These are phyloP conservation scores for Litchi chinensis DNA, from an alignment of 345 rosid genomes.

Conservation along the genomic window DNA sequence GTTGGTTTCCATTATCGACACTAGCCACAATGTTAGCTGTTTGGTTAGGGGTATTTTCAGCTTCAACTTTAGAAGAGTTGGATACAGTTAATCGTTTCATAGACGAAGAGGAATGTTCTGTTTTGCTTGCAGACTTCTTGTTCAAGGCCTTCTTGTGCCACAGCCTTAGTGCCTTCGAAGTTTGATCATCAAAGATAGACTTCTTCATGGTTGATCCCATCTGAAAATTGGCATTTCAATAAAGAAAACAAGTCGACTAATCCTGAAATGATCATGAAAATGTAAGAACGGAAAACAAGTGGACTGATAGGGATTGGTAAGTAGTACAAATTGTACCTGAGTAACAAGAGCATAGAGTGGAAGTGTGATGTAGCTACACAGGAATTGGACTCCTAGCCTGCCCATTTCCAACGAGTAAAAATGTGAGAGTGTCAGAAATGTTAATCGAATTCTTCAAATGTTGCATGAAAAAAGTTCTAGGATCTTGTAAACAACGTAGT, in stretches of 20 bases:
- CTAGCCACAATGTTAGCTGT: conserved; percentile 55
- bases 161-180: conserved; percentile 73
- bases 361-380: conserved; percentile 91
- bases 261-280: not conserved
- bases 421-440: not conserved
- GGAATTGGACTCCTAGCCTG: conserved; percentile 76
- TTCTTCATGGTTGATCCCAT: conserved; percentile 98
- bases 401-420: conserved; percentile 1
- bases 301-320: not conserved
- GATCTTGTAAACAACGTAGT: not conserved
- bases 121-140: conserved; percentile 46
- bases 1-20: conserved; percentile 43
- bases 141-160: conserved; percentile 77
- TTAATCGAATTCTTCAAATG: not conserved
- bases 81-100: too few relatives aligned
- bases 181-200: conserved; percentile 89
- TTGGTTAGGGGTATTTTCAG: conserved; percentile 7
- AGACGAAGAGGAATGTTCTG: not conserved
- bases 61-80: not conserved
- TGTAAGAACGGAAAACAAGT: too few relatives aligned
- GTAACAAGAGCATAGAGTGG: conserved; percentile 98
- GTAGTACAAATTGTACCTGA: conserved; percentile 51
- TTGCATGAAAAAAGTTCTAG: not conserved
- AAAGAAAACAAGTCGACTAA: not conserved
- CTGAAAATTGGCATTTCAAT: conserved; percentile 37